A percentile compares a stretch with the other conserved stretches of the same genome.
phyloP scores from a whole-genome alignment of 495 filamentous ascomycete species.

The Jackrogersella minutella region DNA sequence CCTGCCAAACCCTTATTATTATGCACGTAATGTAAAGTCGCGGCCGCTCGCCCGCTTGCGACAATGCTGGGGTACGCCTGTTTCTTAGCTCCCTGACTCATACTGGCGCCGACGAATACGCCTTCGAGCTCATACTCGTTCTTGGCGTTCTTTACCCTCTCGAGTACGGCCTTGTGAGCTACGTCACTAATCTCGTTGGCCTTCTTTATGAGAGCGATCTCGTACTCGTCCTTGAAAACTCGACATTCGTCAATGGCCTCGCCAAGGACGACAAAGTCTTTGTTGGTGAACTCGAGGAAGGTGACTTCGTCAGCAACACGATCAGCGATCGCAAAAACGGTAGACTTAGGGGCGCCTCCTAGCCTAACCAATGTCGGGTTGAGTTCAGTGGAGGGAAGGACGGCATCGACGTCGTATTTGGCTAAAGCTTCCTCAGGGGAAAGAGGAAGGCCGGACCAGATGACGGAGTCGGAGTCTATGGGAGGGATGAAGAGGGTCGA shows the following conservation, averaged over 20 bases:
- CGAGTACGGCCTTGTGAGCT: conserved; percentile 76
- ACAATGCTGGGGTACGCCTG: conserved; percentile 89
- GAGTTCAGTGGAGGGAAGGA: conserved; percentile 72
- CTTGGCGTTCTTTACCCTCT: conserved; percentile 66
- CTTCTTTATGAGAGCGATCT: conserved; percentile 81
- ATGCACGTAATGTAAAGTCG: conserved; percentile 86
- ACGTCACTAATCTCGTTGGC: conserved; percentile 82
- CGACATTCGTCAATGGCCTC: conserved; percentile 79
- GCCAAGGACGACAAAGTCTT: conserved; percentile 70
- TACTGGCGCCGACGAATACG: conserved; percentile 76
- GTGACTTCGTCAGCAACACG: conserved; percentile 72
- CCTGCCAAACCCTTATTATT: conserved; percentile 74
- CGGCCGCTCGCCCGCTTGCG: conserved; percentile 75
- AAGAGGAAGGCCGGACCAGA: conserved; percentile 92
- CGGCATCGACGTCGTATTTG: conserved; percentile 84
- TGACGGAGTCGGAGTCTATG: conserved; percentile 86
- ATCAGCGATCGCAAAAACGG: conserved; percentile 73
- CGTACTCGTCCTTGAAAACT: conserved; percentile 83
- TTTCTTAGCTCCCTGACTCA: conserved; percentile 74
- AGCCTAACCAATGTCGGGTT: conserved; percentile 66
- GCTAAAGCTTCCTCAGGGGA: conserved; percentile 74
- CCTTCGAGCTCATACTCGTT: conserved; percentile 89
- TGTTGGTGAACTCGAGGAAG: conserved; percentile 69
- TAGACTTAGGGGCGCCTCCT: conserved; percentile 55
- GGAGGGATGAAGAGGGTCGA: conserved; percentile 93